Evolutionary conservation across 2,329 filamentous ascomycete species (phyloP), one percentile per base, ranked within the genome.

Genomic region (Diaporthe sp.): DNA sequence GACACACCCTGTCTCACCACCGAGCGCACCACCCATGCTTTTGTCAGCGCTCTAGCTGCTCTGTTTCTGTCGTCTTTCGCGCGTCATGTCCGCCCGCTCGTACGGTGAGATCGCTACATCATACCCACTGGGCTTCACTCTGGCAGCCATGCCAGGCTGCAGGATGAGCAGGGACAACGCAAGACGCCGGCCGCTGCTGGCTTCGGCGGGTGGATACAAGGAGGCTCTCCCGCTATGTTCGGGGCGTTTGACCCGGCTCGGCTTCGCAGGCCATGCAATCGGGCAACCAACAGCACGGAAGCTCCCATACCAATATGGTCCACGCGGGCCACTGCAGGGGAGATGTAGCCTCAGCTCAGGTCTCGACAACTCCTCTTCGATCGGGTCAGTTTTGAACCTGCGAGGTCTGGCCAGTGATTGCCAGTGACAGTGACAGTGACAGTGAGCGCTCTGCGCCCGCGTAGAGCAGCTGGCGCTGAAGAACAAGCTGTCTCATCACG

Each of bases 221-320:
- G 65, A 31, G 49, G n/a, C 65, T 55, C 67, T 72, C 22, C 60
- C 75, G 75, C 75, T 53, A 67, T 39, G 42, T 42, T 68, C 72
- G 75, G 72, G 72, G 67, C 72, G 72, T 63, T 49, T 60, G 75
- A 42, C 57, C 72, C 65, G 72, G 47, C 60, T 73, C 70, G 55
- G 61, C 51, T 53, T 71, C 51, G 25, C 51, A 61, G 31, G 22
- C 57, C 63, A 44, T 67, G 72, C 58, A 74, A 74, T 72, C 57
- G 72, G 37, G 68, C 37, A 37, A 22, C 42, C 47, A 57, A n/a
- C 44, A 39, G 44, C 71, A 44, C 37, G 47, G 60, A 55, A 65
- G 58, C 47, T 51, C 63, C 63, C 75, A 58, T 70, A 22, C 31
- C 51, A 37, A 28, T 28, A 25, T 72, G 39, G 39, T 28, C 68